Conservation (phyloP, 768 basidiomycete species). For the Tylopilus intermedius region DNA sequence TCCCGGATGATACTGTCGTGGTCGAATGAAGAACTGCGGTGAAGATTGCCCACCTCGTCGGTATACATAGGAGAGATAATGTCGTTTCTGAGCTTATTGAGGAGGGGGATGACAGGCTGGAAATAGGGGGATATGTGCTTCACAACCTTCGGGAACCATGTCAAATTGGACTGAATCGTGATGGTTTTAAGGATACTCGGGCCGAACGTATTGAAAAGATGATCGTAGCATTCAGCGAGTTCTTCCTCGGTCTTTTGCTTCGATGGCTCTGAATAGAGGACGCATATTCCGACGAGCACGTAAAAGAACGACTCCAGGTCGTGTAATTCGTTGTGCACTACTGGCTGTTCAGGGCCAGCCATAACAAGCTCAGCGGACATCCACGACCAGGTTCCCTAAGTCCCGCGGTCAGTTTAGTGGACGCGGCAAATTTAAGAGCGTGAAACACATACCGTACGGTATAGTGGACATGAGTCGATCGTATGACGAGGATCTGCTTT, state of each 20-base stretch:
- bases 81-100: background rate
- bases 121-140: background rate
- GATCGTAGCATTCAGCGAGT: slow-evolving; percentile 4
- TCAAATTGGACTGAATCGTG: background rate
- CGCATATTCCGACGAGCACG: background rate
- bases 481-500: background rate
- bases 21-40: background rate
- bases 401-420: background rate
- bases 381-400: slow-evolving; percentile 1
- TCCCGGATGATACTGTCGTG: background rate
- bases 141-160: background rate
- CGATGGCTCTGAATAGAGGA: background rate
- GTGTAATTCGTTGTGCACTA: background rate
- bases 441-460: background rate
- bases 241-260: background rate
- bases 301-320: background rate
- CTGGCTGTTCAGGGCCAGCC: slow-evolving; percentile 1
- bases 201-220: slow-evolving; percentile 1
- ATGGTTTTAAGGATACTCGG: slow-evolving; percentile 3
- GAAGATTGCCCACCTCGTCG: background rate
- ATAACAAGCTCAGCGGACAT: slow-evolving; percentile 4
- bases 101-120: background rate
- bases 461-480: background rate
- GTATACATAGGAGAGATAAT: background rate
- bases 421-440: too few relatives aligned